phyloP scores from a whole-genome alignment of 2,329 filamentous ascomycete species.

The Nigrospora osmanthi region DNA sequence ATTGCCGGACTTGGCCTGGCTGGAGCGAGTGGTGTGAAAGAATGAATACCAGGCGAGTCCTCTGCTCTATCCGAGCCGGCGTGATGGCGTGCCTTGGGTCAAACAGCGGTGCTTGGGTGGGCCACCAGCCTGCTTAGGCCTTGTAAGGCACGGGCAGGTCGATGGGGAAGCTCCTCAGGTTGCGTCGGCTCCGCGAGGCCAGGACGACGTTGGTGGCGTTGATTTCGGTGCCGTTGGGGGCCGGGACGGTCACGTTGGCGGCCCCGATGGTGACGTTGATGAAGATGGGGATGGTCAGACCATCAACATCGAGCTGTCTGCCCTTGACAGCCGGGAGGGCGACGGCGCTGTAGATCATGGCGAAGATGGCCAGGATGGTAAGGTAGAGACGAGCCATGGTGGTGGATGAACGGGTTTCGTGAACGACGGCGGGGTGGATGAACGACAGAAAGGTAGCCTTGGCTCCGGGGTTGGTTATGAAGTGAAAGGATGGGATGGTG shows the following conservation, averaged over 20 bases:
- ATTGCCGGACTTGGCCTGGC: no score
- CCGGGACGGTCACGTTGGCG: no score
- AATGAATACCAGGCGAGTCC: no score
- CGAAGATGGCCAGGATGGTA: constrained; percentile 1
- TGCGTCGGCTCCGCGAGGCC: neutral
- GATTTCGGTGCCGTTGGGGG: neutral
- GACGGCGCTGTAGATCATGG: neutral
- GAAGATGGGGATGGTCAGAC: neutral
- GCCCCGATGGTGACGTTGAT: neutral
- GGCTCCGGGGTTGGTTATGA: neutral
- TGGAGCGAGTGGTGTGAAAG: no score
- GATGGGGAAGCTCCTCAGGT: neutral
- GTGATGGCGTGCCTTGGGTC: no score
- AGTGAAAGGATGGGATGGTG: neutral
- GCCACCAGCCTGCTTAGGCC: no score
- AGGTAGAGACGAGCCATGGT: neutral
- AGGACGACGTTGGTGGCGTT: neutral
- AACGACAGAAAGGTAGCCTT: neutral
- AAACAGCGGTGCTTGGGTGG: no score
- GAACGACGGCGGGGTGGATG: neutral
- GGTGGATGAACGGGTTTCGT: neutral
- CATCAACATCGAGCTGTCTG: neutral
- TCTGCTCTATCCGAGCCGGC: no score
- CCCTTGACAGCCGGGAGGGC: neutral
- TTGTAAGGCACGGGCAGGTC: neutral